Conservation (phyloP, 176 grass and related monocot species). For the Cenchrus americanus region DNA sequence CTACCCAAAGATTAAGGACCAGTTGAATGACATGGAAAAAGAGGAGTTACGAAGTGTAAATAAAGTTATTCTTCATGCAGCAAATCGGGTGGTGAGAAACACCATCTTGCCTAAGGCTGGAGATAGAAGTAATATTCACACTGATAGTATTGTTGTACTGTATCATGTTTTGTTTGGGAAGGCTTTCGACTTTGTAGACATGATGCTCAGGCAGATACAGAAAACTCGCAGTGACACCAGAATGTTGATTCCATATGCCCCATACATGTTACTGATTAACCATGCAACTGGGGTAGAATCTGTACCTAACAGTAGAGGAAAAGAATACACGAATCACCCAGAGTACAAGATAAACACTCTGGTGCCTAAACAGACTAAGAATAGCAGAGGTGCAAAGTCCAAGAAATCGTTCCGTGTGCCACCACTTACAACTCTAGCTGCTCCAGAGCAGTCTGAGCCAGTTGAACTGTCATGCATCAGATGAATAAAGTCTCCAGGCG, state of each 20-base stretch:
- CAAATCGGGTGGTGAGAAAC: background rate
- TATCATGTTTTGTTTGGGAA: conserved; percentile 18
- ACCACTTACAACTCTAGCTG: no score
- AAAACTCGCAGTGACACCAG: background rate
- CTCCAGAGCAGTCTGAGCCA: no score
- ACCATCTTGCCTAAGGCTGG: background rate
- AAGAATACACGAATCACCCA: no score
- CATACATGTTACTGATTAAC: conserved; percentile 9
- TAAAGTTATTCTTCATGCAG: background rate
- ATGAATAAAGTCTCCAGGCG: no score
- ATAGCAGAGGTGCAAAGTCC: no score
- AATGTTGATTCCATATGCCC: background rate
- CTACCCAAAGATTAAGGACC: background rate
- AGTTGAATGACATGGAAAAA: background rate
- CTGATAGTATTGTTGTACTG: no score
- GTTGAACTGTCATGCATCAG: no score
- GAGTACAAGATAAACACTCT: no score
- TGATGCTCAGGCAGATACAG: background rate
- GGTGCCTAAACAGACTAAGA: no score
- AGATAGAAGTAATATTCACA: background rate
- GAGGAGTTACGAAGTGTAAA: background rate
- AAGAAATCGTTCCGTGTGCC: no score
- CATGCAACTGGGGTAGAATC: background rate
- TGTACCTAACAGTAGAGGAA: background rate
- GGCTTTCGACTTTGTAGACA: conserved; percentile 22